Base-by-base conservation (phyloP, 2,329 filamentous ascomycete species). In the Arthrinium puccinioides region DNA sequence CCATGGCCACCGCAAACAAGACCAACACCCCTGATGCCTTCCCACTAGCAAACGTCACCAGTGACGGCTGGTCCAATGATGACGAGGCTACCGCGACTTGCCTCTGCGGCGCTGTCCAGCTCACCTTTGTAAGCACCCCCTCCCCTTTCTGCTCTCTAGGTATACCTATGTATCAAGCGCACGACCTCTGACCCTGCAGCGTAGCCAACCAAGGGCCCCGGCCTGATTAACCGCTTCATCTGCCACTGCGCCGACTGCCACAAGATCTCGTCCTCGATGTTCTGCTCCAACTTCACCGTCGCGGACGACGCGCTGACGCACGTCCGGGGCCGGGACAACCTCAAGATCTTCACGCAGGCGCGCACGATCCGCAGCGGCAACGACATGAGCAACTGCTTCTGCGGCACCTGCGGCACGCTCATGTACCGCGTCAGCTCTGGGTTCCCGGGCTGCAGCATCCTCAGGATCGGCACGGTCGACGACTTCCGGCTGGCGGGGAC, bases 191-290 rank as follows among this genome's bases (percentile, higher is more conserved):
- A n/a, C n/a, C n/a, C n/a, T 43, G n/a, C 20, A 5, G 1, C 4
- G 20, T 32, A 72, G 66, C 68, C 72, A 2, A 67, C 58, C 14
- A 45, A 66, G 42, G 63, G 55, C 1, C 62, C 63, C 1, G 68
- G 63, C 9, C 52, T 79, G 0, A 43, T 71, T n/a, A 55, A 59
- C 41, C 67, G 61, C 5, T 79, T 79, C 48, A 47, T 79, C 46
- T 82, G 76, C 57, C 64, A 81, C 59, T 82, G 76, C 53, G 52
- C 59, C 23, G 76, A 82, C 56, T 81, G 75, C 55, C 74, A 63
- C 48, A 82, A 82, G 47, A 63, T 82, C 42, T 79, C 74, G 0
- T 72, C 75, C 0, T 76, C 74, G 1, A 77, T 79, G 70, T 79
- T 76, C 55, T 69, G 74, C 3, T 70, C 72, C 37, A 79, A 76